Conservation (phyloP, 2,329 filamentous ascomycete genomes). For the Beauveria rudraprayagi region DNA sequence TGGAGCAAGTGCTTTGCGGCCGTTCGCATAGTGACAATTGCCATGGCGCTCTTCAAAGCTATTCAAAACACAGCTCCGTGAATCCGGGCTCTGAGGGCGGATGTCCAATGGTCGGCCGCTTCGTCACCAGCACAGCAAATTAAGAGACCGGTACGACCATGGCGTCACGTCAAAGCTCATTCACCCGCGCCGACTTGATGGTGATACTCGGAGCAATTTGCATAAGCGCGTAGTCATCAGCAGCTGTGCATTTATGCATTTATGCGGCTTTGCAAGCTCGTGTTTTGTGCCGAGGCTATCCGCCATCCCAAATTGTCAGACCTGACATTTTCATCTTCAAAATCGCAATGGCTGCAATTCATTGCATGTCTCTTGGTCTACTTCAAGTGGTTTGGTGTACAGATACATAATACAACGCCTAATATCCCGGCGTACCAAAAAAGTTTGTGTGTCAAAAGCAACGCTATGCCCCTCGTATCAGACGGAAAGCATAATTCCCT, state of each 20-base stretch:
- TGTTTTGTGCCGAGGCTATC: too few species aligned
- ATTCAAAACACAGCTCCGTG: neutral
- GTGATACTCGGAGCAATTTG: too few species aligned
- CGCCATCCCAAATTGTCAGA: too few species aligned
- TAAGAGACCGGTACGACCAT: too few species aligned
- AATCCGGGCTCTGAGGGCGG: neutral
- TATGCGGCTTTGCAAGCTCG: too few species aligned
- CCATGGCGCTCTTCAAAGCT: neutral
- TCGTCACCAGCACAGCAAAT: too few species aligned
- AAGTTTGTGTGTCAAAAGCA: slow-evolving; percentile 7
- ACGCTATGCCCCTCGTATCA: slow-evolving; percentile 7
- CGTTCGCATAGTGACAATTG: neutral
- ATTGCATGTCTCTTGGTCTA: slow-evolving; percentile 4
- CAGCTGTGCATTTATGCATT: too few species aligned
- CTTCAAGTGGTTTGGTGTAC: slow-evolving; percentile 9
- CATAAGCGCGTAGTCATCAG: too few species aligned
- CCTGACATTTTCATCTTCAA: too few species aligned
- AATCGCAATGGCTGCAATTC: neutral
- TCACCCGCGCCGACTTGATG: too few species aligned
- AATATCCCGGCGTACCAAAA: slow-evolving; percentile 6
- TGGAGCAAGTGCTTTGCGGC: neutral
- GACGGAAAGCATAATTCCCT: neutral
- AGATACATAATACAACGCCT: slow-evolving; percentile 11
- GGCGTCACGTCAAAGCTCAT: too few species aligned
- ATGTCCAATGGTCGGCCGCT: too few species aligned